Evolutionary conservation across 805 yeast genomes (phyloP).

Genomic region (Danielozyma ontarioensis): DNA sequence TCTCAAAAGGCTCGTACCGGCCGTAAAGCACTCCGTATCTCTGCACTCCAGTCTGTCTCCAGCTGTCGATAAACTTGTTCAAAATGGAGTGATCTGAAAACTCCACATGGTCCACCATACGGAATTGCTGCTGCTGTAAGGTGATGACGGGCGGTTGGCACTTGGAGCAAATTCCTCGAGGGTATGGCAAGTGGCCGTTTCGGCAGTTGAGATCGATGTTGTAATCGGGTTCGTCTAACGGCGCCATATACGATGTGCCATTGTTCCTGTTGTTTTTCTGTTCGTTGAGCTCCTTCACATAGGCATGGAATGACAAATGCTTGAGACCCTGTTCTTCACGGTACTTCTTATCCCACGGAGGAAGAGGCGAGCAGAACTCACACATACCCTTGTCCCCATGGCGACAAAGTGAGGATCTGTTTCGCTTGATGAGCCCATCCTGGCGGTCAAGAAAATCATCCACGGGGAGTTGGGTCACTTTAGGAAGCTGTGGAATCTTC

Average conservation of each 20-base stretch:
- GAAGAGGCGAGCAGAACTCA: conserved; percentile 91
- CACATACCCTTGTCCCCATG: conserved; percentile 97
- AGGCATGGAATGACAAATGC: conserved; percentile 83
- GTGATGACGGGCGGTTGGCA: conserved; percentile 97
- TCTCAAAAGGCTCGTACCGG: conserved; percentile 66
- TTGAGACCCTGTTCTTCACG: conserved; percentile 73
- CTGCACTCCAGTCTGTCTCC: conserved; percentile 89
- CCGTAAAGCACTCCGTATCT: conserved; percentile 86
- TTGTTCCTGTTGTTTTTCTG: conserved; percentile 54
- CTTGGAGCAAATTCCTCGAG: conserved; percentile 88
- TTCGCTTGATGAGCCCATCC: conserved; percentile 69
- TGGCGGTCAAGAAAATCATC: conserved; percentile 63
- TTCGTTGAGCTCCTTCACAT: conserved; percentile 68
- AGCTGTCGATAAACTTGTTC: conserved; percentile 79
- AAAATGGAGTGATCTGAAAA: conserved; percentile 69
- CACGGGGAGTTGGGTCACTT: conserved; percentile 52
- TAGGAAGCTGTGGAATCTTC: conserved; percentile 3
- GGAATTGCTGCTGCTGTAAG: conserved; percentile 77
- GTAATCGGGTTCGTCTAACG: conserved; percentile 68
- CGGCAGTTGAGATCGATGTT: conserved; percentile 60
- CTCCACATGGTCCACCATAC: conserved; percentile 98
- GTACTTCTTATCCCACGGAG: conserved; percentile 87
- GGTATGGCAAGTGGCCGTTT: conserved; percentile 90
- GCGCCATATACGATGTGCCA: conserved; percentile 60
- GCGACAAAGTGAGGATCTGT: conserved; percentile 60